A percentile compares a stretch with the other conserved stretches of the same genome.
phyloP scores from a whole-genome alignment of 768 basidiomycete genomes.

The Tephrocybe sp. region DNA sequence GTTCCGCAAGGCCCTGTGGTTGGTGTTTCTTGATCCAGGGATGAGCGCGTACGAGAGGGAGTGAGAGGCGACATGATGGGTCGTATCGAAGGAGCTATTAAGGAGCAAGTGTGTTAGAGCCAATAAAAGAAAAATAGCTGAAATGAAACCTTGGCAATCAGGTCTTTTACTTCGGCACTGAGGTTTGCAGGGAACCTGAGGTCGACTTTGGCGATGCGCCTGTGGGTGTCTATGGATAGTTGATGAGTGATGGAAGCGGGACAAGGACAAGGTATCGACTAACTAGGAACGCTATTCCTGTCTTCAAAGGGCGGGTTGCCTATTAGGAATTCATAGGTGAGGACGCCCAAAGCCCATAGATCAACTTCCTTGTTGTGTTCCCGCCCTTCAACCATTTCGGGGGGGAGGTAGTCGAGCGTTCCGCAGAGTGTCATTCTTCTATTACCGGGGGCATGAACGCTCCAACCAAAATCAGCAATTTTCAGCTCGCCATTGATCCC shows the following conservation, averaged over 20 bases:
- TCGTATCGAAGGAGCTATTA: conserved; percentile 79
- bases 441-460: conserved; percentile 92
- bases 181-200: conserved; percentile 60
- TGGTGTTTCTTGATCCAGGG: conserved; percentile 83
- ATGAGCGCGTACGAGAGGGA: conserved; percentile 72
- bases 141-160: conserved; percentile 53
- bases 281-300: conserved; percentile 70
- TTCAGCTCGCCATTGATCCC: conserved; percentile 96
- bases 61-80: conserved; percentile 71
- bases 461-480: conserved; percentile 99
- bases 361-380: conserved; percentile 91
- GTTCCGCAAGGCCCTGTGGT: no score
- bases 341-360: conserved; percentile 95
- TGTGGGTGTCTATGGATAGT: conserved; percentile 69
- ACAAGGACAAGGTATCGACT: conserved; percentile 21
- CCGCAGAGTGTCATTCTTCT: conserved; percentile 90
- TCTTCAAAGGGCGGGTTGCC: conserved; percentile 86
- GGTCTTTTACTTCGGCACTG: conserved; percentile 62
- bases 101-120: not conserved
- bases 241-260: not conserved
- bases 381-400: conserved; percentile 95
- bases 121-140: not conserved
- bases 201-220: conserved; percentile 86
- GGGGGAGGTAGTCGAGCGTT: conserved; percentile 94
- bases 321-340: conserved; percentile 91